Evolutionary conservation across 371 early-diverging fungal species (phyloP).

Genomic region (Mucor indicus): DNA sequence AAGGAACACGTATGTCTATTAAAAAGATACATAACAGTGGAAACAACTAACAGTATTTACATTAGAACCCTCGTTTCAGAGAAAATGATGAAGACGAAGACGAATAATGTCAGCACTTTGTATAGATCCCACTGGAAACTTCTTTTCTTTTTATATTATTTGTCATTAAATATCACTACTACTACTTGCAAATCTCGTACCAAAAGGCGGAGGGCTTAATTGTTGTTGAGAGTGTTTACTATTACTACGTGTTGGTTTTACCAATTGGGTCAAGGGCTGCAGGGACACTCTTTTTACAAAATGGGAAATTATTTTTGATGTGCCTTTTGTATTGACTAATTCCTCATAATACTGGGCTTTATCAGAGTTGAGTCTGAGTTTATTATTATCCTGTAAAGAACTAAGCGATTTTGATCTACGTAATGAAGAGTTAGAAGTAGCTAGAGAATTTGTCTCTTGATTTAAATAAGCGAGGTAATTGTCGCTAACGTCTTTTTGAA

Average conservation of each 20-base stretch:
- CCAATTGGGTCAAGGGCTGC: slow-evolving; percentile 17
- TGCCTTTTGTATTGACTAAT: slow-evolving; percentile 1
- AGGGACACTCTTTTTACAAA: slow-evolving; percentile 19
- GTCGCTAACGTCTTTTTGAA: not conserved
- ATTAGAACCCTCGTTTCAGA: slow-evolving; percentile 58
- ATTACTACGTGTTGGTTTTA: slow-evolving; percentile 5
- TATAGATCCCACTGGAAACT: too few species aligned
- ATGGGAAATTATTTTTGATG: slow-evolving; percentile 6
- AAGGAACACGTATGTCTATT: slow-evolving; percentile 36
- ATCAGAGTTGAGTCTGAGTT: slow-evolving; percentile 5
- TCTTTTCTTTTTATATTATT: too few species aligned
- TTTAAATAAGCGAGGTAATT: too few species aligned
- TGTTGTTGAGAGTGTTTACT: not conserved
- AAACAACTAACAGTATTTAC: not conserved
- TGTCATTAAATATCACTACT: too few species aligned
- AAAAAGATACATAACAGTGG: not conserved
- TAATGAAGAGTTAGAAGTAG: too few species aligned
- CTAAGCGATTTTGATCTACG: slow-evolving; percentile 11
- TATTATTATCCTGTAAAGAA: slow-evolving; percentile 1
- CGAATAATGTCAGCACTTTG: slow-evolving; percentile 31
- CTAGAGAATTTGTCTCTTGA: too few species aligned
- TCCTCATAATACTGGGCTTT: slow-evolving; percentile 19
- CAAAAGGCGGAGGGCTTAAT: slow-evolving; percentile 2
- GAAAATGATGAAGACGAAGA: slow-evolving; percentile 58
- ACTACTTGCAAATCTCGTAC: too few species aligned